Evolutionary conservation across 495 filamentous ascomycete genomes (phyloP), one percentile per base, ranked within the genome.

Genomic region (Penicillium fimorum): DNA sequence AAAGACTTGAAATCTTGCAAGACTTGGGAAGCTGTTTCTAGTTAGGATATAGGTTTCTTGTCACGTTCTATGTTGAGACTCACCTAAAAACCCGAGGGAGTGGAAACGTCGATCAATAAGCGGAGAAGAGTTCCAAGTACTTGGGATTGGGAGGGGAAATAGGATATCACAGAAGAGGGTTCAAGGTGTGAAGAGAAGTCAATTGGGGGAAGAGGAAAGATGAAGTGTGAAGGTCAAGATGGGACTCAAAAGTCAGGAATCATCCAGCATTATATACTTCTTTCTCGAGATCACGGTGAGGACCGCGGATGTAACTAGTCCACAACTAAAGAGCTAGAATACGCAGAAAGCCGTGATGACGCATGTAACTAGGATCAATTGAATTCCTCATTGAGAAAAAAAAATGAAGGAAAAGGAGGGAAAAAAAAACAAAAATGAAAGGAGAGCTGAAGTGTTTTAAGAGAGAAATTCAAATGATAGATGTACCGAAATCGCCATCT

Each of bases 51-150:
- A 22, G 12, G 30, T 32, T 29, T 22, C 30, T 0, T 12, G 25
- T 25, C 5, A 4, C 15, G 20, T 44, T 27, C 22, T n/a, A 24
- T n/a, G 5, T 24, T 15, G 43, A 10, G 48, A 47, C 55, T 56
- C 56, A 67, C 63, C 30, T 42, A 53, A 53, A 51, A 52, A 59
- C 62, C 68, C 61, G 63, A 56, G 52, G 58, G 57, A 59, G 33
- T 62, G 59, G 67, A 64, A 58, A 33, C 35, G 66, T 59, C 58
- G 65, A 69, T 69, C 66, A 59, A 53, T 13, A 18, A 27, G n/a
- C 60, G 60, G 58, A 59, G 37, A 59, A 38, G 40, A 33, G 17
- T 27, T 50, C 63, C 56, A 58, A 38, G 47, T 8, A 8, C 5
- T 18, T 25, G 45, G 45, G 43, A 60, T 33, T 49, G 51, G 47